phyloP scores from a whole-genome alignment of 345 rosid genomes.

The Boechera retrofracta region DNA sequence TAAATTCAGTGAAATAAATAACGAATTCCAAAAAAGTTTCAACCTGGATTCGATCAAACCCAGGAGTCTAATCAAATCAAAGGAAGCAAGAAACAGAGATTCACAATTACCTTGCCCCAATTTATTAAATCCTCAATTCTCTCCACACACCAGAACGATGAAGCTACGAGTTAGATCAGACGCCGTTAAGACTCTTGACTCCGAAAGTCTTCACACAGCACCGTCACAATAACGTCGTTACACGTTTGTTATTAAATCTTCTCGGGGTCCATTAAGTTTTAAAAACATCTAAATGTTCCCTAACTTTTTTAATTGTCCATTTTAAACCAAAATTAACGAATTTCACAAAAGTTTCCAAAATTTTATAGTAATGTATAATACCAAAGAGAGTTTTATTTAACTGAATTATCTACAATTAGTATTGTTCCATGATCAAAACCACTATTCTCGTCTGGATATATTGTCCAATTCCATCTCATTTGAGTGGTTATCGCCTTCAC shows the following conservation, averaged over 20 bases:
- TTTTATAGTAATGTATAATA: not conserved
- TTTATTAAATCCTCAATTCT: not conserved
- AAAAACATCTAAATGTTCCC: constrained; percentile 9
- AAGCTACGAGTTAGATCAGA: constrained; percentile 24
- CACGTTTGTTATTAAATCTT: not conserved
- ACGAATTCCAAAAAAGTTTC: not conserved
- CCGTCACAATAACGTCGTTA: constrained; percentile 37
- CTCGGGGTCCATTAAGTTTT: not conserved
- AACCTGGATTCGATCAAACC: constrained; percentile 25
- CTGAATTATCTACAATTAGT: constrained; percentile 50
- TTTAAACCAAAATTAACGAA: constrained; percentile 27
- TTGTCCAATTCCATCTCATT: constrained; percentile 60
- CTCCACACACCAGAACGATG: not conserved
- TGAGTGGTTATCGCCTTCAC: constrained; percentile 49
- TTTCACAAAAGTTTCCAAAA: not conserved
- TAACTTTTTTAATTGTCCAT: not conserved
- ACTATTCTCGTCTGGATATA: constrained; percentile 50
- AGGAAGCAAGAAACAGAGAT: constrained; percentile 13
- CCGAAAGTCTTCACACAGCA: not conserved
- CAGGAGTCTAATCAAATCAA: not conserved
- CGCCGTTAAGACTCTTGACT: constrained; percentile 27
- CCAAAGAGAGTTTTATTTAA: not conserved
- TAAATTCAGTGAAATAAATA: constrained; percentile 10
- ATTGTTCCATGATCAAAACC: constrained; percentile 56
- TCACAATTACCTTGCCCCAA: not conserved